Evolutionary conservation across 2,329 filamentous ascomycete genomes (phyloP), one percentile per base, ranked within the genome.

Genomic region (Beauveria sp.): DNA sequence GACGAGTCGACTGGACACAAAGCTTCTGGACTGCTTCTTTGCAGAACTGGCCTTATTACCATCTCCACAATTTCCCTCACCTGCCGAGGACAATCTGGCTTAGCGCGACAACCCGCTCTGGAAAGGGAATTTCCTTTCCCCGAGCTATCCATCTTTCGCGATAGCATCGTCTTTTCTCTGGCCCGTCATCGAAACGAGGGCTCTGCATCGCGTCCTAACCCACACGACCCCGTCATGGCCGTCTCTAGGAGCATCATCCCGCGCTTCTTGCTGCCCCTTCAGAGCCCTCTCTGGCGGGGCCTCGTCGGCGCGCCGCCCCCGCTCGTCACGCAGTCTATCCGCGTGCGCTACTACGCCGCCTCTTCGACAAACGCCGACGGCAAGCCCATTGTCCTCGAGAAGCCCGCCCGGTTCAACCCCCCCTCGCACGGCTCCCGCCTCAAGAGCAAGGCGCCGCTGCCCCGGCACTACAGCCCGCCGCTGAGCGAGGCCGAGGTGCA

Each of bases 391-490:
- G 83, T 91, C 5, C 86, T 99, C 65, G 90, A 90, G 68, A 91
- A 97, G 75, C 93, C 93, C 26, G 83, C 89, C 69, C 89, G 88
- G 72, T 97, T 96, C 80, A 90, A 90, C 53, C 93, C 94, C 2
- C 94, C 94, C 0, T 97, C 93, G 0, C 94, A 97, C 73, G 88
- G 89, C 14, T 79, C 89, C 24, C 81, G 89, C 7, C 81, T 91
- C 37, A 80, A 83, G 59, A 80, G 81, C 65, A 72, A 70, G 28
- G 55, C 41, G 3, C 48, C 37, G 30, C 72, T 78, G 7, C 86
- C 87, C 34, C 80, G 82, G 67, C 85, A 88, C 73, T 96, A 96
- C 71, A 92, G 91, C 43, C 89, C 91, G 20, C 76, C 84, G 24
- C 76, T 92, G 63, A 86, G 84, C 18, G 77, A 81, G 22, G 81